Base-by-base conservation (phyloP, 805 yeast genomes). In the Ogataea pignaliae region DNA sequence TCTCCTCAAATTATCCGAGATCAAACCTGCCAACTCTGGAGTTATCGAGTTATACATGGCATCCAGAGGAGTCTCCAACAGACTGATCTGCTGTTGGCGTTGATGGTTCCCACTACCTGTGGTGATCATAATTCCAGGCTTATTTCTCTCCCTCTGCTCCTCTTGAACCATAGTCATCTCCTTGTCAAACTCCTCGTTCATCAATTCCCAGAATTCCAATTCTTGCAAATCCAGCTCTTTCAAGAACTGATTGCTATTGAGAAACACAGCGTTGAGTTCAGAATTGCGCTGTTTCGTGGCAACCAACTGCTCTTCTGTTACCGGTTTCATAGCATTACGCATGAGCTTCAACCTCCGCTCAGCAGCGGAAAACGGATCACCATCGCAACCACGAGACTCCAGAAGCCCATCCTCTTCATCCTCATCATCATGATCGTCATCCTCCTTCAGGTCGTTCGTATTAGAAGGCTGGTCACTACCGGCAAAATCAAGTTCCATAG, bases 131-230 rank as follows among this genome's bases (percentile, higher is more conserved):
- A 39, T 34, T 37, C 43, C 41, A 31, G 46, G 18, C 30, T 41
- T 37, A 18, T 14, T 38, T 29, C 33, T 43, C 14, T 36, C 34
- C 26, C 44, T 44, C 18, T 29, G 32, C 10, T 55, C 53, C 29
- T 32, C 26, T 34, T 50, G 47, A 30, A 46, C 37, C 3, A 43
- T 33, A 12, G 48, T 51, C 53, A 64, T 51, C 31, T 57, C 66
- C 21, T 47, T 44, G 15, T 64, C 64, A 41, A 55, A 63, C 40
- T 63, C 66, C 32, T 60, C 65, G 41, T 59, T 61, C 59, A 63
- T 50, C 26, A 54, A 41, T 40, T 57, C 62, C 62, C 65, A 61
- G 39, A 50, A 50, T 28, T 63, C 68, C 13, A 65, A 35, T 41
- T 65, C 68, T 40, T 61, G 59, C 11, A 54, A 28, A 15, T 53